Evolutionary conservation across 1,284 basidiomycete genomes (phyloP).

Genomic region (Cryptococcus sp.): DNA sequence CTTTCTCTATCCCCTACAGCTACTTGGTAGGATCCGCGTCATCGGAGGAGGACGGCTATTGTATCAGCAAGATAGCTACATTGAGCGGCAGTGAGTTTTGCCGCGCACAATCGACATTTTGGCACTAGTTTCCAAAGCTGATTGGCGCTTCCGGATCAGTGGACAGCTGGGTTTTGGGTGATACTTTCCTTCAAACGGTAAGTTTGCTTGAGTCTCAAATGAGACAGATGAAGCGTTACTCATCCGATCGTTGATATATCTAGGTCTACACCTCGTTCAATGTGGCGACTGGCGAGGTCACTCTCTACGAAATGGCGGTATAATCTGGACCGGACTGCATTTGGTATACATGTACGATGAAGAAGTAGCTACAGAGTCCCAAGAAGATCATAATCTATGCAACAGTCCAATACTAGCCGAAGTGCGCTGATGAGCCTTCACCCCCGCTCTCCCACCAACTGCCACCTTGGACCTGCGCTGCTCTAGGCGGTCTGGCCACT

Average conservation of each 20-base stretch:
- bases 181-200: conserved; percentile 14
- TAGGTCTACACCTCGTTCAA: conserved; percentile 14
- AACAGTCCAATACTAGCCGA: background rate
- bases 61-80: conserved; percentile 9
- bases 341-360: too few species aligned
- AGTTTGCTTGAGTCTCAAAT: background rate
- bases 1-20: conserved; percentile 7
- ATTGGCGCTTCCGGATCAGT: background rate
- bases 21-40: conserved; percentile 7
- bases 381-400: too few species aligned
- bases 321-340: background rate
- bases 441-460: conserved; percentile 31
- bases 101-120: background rate
- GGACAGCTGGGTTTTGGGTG: conserved; percentile 12
- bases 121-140: background rate
- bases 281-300: conserved; percentile 10
- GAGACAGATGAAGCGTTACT: too few species aligned
- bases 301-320: conserved; percentile 9
- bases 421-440: conserved; percentile 4
- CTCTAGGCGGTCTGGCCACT: conserved; percentile 34
- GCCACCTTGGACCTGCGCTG: conserved; percentile 20
- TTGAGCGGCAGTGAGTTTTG: conserved; percentile 1
- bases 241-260: too few species aligned
- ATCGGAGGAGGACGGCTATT: conserved; percentile 6
- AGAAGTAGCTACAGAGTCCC: too few species aligned